A percentile compares a stretch with the other conserved stretches of the same genome.
Conservation (phyloP, 441 rosid species). For the Erodium moschatum region DNA sequence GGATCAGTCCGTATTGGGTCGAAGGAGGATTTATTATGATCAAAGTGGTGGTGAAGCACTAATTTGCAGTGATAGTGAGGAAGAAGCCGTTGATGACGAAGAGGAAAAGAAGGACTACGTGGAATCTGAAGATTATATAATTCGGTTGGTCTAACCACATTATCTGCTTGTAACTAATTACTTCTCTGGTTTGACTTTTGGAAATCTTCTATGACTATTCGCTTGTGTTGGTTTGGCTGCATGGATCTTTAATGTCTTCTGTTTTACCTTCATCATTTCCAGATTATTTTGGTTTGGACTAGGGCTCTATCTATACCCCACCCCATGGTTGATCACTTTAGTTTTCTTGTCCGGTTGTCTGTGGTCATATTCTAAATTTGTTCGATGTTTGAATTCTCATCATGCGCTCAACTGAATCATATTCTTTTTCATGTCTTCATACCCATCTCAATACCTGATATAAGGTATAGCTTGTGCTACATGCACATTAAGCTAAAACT, state of each 20-base stretch:
- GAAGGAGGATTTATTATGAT: slow-evolving; percentile 95
- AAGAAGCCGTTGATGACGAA: slow-evolving; percentile 73
- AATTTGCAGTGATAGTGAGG: slow-evolving; percentile 98
- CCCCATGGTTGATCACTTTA: too few species aligned
- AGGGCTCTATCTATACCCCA: too few species aligned
- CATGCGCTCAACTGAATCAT: background rate
- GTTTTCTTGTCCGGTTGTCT: too few species aligned
- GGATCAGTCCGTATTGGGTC: slow-evolving; percentile 93
- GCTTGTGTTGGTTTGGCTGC: background rate
- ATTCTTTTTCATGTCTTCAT: background rate
- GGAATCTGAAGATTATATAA: slow-evolving; percentile 74
- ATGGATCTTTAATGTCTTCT: too few species aligned
- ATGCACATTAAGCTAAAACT: background rate
- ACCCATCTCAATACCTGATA: background rate
- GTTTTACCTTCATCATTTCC: too few species aligned
- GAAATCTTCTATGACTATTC: background rate
- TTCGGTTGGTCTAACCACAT: slow-evolving; percentile 56
- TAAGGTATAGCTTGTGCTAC: background rate
- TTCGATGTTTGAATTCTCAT: background rate
- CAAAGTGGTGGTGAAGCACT: slow-evolving; percentile 97
- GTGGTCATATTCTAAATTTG: background rate
- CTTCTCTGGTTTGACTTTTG: background rate
- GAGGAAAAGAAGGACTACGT: slow-evolving; percentile 67
- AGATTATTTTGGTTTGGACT: too few species aligned
- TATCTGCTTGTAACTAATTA: slow-evolving; percentile 15